Evolutionary conservation across 495 filamentous ascomycete species (phyloP).

Genomic region (Xylaria nigripes): DNA sequence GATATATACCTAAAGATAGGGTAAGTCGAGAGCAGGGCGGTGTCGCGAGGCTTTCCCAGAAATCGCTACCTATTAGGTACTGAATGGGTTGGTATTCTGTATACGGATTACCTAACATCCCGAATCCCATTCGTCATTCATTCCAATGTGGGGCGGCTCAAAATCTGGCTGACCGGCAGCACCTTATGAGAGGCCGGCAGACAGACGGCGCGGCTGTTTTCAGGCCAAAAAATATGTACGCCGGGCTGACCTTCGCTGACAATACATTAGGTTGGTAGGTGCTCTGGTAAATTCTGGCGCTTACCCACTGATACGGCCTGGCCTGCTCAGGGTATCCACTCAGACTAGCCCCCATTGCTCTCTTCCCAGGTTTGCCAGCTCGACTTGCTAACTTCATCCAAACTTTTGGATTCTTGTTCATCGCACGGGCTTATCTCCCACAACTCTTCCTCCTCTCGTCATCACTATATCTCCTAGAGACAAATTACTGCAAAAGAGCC

Average conservation of each 20-base stretch:
- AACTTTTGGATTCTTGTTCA: conserved; percentile 23
- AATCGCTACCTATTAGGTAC: too few species aligned
- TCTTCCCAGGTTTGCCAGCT: conserved; percentile 9
- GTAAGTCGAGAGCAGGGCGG: not conserved
- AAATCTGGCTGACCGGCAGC: not conserved
- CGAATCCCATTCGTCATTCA: not conserved
- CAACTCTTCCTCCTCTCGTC: conserved; percentile 6
- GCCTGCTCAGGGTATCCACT: not conserved
- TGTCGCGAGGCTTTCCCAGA: not conserved
- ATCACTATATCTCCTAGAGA: conserved; percentile 24
- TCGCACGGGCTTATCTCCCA: conserved; percentile 4
- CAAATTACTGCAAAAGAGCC: conserved; percentile 9
- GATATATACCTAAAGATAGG: too few species aligned
- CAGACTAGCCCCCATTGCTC: conserved; percentile 8
- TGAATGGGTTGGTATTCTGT: too few species aligned
- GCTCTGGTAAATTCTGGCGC: not conserved
- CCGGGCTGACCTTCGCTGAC: not conserved
- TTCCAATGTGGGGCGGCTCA: not conserved
- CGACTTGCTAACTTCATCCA: conserved; percentile 22
- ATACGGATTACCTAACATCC: not conserved
- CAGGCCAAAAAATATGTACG: too few species aligned
- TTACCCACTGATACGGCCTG: not conserved
- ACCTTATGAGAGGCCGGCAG: not conserved
- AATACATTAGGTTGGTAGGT: too few species aligned
- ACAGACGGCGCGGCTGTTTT: not conserved